Evolutionary conservation across 2,329 filamentous ascomycete genomes (phyloP), one percentile per base, ranked within the genome.

Genomic region (Trichoderma brevicompactum): DNA sequence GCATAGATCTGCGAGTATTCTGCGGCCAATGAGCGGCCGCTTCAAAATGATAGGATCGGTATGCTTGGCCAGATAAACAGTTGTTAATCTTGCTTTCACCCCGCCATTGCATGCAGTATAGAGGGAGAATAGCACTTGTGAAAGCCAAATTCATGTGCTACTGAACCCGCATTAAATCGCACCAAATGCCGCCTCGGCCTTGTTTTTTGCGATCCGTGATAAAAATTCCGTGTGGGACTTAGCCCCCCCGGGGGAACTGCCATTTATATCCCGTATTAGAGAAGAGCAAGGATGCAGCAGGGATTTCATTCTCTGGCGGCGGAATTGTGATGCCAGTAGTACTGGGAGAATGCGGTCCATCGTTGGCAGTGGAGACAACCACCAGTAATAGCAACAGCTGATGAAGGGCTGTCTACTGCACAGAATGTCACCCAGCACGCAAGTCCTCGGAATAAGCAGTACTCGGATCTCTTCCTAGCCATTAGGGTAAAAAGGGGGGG

Each of bases 81-180:
- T 38, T 12, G 32, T 10, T 43, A 38, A 7, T 17, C 4, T 15
- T 36, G 48, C 12, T 13, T 5, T 19, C n/a, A 13, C 59, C 15
- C 36, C 36, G 7, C 36, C 44, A 40, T 17, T 28, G n/a, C 17
- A 54, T 54, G 60, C 60, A 38, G 32, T 9, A 28, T 23, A 28
- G 60, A 54, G 49, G 23, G 23, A 63, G 28, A 54, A 54, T 28
- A 28, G 46, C 48, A 40, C 32, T 63, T 54, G 28, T 50, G 60
- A n/a, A 63, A 10, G 23, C 59, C 17, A 44, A 23, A 38, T n/a
- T 17, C 32, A 10, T 19, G 34, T 38, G n/a, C 34, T 34, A 15
- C 19, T 48, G 34, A 12, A 17, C 23, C 44, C 38, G 28, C n/a
- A 23, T 44, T 23, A 32, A 53, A 23, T 36, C 17, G 12, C 41